Conservation (phyloP, 179 eudicot species). For the Spergularia azorica region DNA sequence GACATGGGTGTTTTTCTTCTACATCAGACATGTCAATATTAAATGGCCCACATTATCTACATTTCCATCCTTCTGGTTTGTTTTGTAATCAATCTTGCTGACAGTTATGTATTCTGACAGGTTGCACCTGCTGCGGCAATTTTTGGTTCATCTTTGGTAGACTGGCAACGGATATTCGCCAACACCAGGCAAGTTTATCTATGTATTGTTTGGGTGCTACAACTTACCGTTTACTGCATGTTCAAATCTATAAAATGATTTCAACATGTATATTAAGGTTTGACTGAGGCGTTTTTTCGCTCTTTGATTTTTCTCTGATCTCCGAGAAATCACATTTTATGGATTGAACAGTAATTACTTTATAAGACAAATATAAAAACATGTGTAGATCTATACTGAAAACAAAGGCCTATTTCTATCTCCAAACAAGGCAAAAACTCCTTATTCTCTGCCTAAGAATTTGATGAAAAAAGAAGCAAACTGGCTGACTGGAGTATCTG, state of each 20-base stretch:
- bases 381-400: not conserved
- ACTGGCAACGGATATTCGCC: constrained; percentile 87
- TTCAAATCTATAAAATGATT: not conserved
- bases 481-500: too few relatives aligned
- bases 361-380: not conserved
- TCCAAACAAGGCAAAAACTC: too few relatives aligned
- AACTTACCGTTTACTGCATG: not conserved
- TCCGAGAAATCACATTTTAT: not conserved
- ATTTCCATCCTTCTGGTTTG: not conserved
- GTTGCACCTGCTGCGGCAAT: constrained; percentile 78
- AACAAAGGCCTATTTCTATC: not conserved
- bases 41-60: not conserved
- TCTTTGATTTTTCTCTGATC: not conserved
- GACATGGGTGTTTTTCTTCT: not conserved
- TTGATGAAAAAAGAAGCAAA: too few relatives aligned
- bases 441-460: too few relatives aligned
- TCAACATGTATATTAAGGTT: not conserved
- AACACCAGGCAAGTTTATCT: constrained; percentile 54
- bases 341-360: not conserved
- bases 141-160: constrained; percentile 81
- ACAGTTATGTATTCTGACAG: constrained; percentile 37
- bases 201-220: not conserved
- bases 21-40: not conserved
- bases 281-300: not conserved
- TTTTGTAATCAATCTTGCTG: constrained; percentile 1